phyloP scores from a whole-genome alignment of 2,329 filamentous ascomycete genomes.

The Exophiala viscosa region DNA sequence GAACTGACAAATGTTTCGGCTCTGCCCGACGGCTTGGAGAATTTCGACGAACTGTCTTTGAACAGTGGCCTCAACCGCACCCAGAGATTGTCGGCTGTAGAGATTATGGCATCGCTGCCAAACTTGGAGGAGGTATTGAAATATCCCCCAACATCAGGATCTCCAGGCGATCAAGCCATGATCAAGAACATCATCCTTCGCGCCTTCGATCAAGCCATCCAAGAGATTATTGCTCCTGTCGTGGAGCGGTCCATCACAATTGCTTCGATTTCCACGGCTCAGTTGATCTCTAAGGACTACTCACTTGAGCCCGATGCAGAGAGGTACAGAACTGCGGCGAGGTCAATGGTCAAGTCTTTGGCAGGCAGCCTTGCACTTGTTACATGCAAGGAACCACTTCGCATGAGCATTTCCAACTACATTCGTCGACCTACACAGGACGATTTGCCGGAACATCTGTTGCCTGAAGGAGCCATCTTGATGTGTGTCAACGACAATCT shows the following conservation, averaged over 20 bases:
- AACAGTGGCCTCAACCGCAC: conserved; percentile 65
- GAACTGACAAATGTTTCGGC: conserved; percentile 57
- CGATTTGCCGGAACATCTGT: conserved; percentile 51
- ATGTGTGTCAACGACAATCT: conserved; percentile 99
- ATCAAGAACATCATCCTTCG: conserved; percentile 72
- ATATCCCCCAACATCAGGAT: conserved; percentile 73
- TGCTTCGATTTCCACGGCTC: conserved; percentile 90
- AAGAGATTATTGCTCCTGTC: conserved; percentile 95
- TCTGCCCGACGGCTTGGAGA: conserved; percentile 66
- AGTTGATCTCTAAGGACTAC: conserved; percentile 95
- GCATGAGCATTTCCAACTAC: conserved; percentile 96
- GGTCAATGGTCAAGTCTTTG: conserved; percentile 91
- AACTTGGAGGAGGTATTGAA: conserved; percentile 75
- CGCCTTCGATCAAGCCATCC: conserved; percentile 83
- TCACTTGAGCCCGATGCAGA: conserved; percentile 88
- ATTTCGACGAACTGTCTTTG: conserved; percentile 77
- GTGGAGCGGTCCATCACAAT: conserved; percentile 98
- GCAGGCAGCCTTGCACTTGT: conserved; percentile 91
- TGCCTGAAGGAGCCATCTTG: conserved; percentile 90
- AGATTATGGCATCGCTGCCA: conserved; percentile 75
- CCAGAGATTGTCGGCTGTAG: conserved; percentile 70
- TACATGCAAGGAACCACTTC: conserved; percentile 95
- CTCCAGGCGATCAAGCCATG: conserved; percentile 67
- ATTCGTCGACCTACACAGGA: conserved; percentile 74
- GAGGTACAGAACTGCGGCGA: conserved; percentile 76